Evolutionary conservation across 2,329 filamentous ascomycete species (phyloP).

Genomic region (Plenodomus biglobosus): DNA sequence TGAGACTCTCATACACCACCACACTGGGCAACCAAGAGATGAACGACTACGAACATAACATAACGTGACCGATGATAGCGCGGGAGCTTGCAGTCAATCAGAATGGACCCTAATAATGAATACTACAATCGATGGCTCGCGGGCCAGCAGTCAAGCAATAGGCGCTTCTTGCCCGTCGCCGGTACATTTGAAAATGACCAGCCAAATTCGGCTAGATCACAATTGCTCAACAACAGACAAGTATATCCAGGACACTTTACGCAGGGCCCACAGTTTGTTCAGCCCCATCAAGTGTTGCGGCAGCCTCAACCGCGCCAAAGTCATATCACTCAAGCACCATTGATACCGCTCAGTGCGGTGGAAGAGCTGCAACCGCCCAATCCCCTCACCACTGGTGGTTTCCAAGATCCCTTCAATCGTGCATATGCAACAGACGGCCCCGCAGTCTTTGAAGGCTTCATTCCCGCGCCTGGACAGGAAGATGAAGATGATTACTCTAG

Average conservation of each 20-base stretch:
- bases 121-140: slow-evolving; percentile 27
- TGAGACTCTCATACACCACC: slow-evolving; percentile 10
- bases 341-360: slow-evolving; percentile 24
- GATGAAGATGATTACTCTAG: slow-evolving; percentile 38
- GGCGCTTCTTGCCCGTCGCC: slow-evolving; percentile 23
- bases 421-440: slow-evolving; percentile 30
- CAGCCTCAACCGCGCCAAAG: slow-evolving; percentile 12
- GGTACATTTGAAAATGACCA: slow-evolving; percentile 22
- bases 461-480: slow-evolving; percentile 39
- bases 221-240: slow-evolving; percentile 10
- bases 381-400: slow-evolving; percentile 15
- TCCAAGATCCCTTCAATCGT: slow-evolving; percentile 26
- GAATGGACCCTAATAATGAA: slow-evolving; percentile 26
- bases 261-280: slow-evolving; percentile 16
- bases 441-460: slow-evolving; percentile 45
- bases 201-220: slow-evolving; percentile 13
- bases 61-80: slow-evolving; percentile 2
- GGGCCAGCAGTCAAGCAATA: slow-evolving; percentile 16
- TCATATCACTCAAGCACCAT: slow-evolving; percentile 13
- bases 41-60: slow-evolving; percentile 14
- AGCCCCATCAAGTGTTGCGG: slow-evolving; percentile 22
- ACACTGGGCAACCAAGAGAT: background rate
- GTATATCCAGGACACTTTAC: slow-evolving; percentile 18
- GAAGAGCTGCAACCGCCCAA: slow-evolving; percentile 21
- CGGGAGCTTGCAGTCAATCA: background rate